Base-by-base conservation (phyloP, 352 stramenopile species). In the Stramenopiles sp. region DNA sequence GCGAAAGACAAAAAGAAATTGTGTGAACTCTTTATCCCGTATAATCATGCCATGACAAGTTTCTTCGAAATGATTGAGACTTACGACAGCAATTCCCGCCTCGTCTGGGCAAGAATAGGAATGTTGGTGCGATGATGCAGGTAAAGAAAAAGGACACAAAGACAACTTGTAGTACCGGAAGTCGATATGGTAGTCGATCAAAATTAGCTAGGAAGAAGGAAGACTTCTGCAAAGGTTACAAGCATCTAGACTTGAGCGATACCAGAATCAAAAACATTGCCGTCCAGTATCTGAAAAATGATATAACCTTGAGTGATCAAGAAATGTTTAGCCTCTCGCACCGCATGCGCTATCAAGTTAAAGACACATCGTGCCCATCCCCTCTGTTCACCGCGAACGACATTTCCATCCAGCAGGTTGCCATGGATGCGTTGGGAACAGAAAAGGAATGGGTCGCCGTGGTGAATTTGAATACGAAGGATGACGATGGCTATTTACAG, bases 331-430 rank as follows among this genome's bases (percentile, higher is more conserved):
- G 6, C 35, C 12, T 71, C 31, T 2, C 4, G 35, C 2, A 71
- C 2, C 6, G 6, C 53, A 6, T 71, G 12, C 53, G 53, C 6
- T 71, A 6, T 6, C 31, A 71, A 6, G 53, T 71, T 6, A 6
- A 4, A 31, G 53, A 71, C 12, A 71, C 33, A 6, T 6, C 53
- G 12, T 71, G 53, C 53, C 53, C 53, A 2, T 71, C 53, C 33
- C 33, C 33, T 4, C 35, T 71, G 12, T 71, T 71, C 12, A 33
- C 33, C 12, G 53, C 53, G 35, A 6, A 71, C 2, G 53, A 71
- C 35, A 71, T 71, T 71, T 71, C 53, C 12, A 71, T 71, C 35
- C 53, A 71, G 35, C 53, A 71, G 35, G 53, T 71, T 2, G 53
- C 53, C 4, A 71, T 71, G 53, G 6, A 71, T 6, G 12, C 53